Percentiles rank a stretch among this genome's conserved stretches.
Conservation (phyloP, 1,284 basidiomycete genomes). For the Cystobasidiaceae sp. region DNA sequence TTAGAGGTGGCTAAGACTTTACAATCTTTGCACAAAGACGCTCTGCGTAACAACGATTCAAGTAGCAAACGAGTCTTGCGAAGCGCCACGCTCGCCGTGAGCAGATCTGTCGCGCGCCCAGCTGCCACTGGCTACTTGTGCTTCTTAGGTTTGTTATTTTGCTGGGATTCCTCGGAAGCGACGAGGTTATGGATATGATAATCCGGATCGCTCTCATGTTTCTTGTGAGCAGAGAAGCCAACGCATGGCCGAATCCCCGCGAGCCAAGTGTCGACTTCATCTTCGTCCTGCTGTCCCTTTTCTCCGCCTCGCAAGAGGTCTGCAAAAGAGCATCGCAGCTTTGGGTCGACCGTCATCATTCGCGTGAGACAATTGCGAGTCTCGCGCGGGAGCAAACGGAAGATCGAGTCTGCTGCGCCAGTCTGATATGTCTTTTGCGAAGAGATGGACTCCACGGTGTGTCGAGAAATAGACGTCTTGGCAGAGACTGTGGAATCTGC, state of each 20-base stretch:
- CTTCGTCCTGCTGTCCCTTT: constrained; percentile 42
- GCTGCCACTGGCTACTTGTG: constrained; percentile 18
- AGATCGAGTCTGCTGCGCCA: constrained; percentile 91
- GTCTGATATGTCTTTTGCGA: constrained; percentile 66
- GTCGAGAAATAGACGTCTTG: constrained; percentile 29
- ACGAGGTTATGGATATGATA: constrained; percentile 30
- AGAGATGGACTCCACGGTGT: constrained; percentile 45
- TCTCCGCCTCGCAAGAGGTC: constrained; percentile 73
- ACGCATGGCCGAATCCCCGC: constrained; percentile 45
- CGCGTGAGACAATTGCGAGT: constrained; percentile 78
- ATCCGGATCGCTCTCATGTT: constrained; percentile 23
- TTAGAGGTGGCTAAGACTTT: no score
- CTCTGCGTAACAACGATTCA: no score
- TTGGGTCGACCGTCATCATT: constrained; percentile 89
- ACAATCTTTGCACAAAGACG: no score
- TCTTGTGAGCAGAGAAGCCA: neutral
- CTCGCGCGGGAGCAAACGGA: constrained; percentile 91
- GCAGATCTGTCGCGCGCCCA: no score
- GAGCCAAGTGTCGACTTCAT: constrained; percentile 49
- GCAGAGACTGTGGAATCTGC: constrained; percentile 13
- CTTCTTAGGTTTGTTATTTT: constrained; percentile 13
- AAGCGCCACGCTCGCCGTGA: no score
- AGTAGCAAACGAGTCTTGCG: no score
- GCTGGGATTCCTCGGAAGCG: constrained; percentile 25
- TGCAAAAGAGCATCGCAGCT: constrained; percentile 84